phyloP scores from a whole-genome alignment of 129 eudicot species.

The Escallonia rubra region DNA sequence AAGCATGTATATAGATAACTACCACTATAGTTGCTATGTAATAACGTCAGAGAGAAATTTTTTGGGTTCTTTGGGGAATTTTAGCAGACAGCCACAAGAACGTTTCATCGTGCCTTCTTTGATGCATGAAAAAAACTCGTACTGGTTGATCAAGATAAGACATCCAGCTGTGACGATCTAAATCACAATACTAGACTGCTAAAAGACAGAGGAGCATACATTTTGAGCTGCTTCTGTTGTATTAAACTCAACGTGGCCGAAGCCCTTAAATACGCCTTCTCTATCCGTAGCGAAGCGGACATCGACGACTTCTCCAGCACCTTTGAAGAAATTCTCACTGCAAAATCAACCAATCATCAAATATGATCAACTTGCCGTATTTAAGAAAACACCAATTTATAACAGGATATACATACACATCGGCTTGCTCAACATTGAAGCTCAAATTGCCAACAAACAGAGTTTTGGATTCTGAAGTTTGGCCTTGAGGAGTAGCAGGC shows the following conservation, averaged over 20 bases:
- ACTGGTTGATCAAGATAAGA: too few relatives aligned
- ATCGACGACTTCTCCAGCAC: slow-evolving; percentile 18
- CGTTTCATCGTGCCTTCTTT: too few relatives aligned
- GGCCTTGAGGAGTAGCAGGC: slow-evolving; percentile 56
- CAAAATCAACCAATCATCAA: slow-evolving; percentile 3
- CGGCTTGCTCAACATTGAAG: slow-evolving; percentile 40
- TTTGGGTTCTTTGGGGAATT: too few relatives aligned
- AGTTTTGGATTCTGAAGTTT: slow-evolving; percentile 58
- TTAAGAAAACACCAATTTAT: not conserved
- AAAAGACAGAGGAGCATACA: slow-evolving; percentile 4
- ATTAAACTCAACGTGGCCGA: slow-evolving; percentile 24
- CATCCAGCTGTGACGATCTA: too few relatives aligned
- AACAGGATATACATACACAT: slow-evolving; percentile 49
- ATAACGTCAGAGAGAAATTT: too few relatives aligned
- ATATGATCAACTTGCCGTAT: not conserved
- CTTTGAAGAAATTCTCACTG: slow-evolving; percentile 18
- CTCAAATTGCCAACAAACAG: slow-evolving; percentile 82
- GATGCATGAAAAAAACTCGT: too few relatives aligned
- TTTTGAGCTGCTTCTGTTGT: slow-evolving; percentile 23
- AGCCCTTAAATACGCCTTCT: slow-evolving; percentile 22
- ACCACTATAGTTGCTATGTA: too few relatives aligned
- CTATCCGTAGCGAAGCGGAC: slow-evolving; percentile 15
- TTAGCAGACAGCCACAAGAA: too few relatives aligned
- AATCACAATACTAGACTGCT: too few relatives aligned
- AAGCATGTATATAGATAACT: too few relatives aligned